A percentile compares a stretch with the other conserved stretches of the same genome.
phyloP scores from a whole-genome alignment of 441 rosid species.

The Populus hybrid region DNA sequence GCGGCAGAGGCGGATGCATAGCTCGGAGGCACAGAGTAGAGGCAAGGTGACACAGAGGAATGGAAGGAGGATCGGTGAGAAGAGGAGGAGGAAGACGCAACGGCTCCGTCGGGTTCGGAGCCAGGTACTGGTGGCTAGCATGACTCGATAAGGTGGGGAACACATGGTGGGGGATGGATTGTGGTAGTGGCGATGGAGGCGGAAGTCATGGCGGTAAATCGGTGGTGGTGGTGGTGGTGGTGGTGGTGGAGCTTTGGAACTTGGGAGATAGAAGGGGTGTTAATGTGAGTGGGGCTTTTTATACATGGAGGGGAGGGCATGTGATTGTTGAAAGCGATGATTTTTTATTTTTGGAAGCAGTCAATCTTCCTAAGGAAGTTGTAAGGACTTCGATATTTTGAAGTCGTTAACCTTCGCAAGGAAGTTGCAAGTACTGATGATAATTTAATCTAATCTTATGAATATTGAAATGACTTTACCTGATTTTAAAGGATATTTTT shows the following conservation, averaged over 20 bases:
- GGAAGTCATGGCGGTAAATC: not conserved
- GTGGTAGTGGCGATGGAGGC: conserved; percentile 14
- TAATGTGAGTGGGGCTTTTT: conserved; percentile 9
- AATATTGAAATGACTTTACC: too few species aligned
- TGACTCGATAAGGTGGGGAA: conserved; percentile 22
- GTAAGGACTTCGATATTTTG: too few species aligned
- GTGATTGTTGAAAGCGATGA: not conserved
- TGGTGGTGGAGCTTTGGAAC: conserved; percentile 5
- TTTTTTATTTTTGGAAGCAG: not conserved
- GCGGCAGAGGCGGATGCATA: conserved; percentile 36
- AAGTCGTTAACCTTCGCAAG: too few species aligned
- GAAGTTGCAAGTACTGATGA: too few species aligned
- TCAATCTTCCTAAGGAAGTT: not conserved
- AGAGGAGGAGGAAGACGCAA: conserved; percentile 42
- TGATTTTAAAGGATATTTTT: too few species aligned
- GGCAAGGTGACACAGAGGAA: conserved; percentile 50
- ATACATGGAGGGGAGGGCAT: conserved; percentile 10
- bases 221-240: not conserved
- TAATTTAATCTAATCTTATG: too few species aligned
- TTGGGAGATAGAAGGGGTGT: not conserved
- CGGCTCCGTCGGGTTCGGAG: conserved; percentile 50
- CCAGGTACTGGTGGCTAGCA: conserved; percentile 45
- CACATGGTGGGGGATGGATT: not conserved
- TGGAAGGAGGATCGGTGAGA: conserved; percentile 61
- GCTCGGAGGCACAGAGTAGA: conserved; percentile 45